Evolutionary conservation across 768 basidiomycete species (phyloP), one percentile per base, ranked within the genome.

Genomic region (Xerocomus spinulosus): DNA sequence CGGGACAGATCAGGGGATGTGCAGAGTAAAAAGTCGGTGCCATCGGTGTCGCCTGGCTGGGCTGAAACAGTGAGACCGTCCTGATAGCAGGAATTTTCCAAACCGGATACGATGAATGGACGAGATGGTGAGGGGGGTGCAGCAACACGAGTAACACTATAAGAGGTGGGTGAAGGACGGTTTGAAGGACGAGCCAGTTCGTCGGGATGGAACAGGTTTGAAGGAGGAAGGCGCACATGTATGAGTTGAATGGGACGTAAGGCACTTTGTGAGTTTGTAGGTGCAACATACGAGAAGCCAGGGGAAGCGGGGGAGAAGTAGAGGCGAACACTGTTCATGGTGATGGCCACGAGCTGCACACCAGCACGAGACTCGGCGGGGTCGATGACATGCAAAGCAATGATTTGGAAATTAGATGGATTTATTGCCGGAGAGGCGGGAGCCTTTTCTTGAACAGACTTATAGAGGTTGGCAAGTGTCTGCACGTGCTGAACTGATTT

Each of bases 201-300:
- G 60, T 87, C 87, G 8, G 87, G 87, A 58, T 90, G 87, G 33
- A 85, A 77, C 25, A 91, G 71, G 64, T 83, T 86, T 34, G 77
- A 68, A 1, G 87, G 88, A 32, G 89, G 86, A 21, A 91, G 71
- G 50, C 92, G 82, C 34, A 95, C 82, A 62, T 94, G 91, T 30
- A 79, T 62, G 28, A 94, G 76, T 54, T 85, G 80, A 30, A 92
- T 72, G 30, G 76, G 67, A 42, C 56, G 72, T 46, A 49, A 60
- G 46, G 52, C 54, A 60, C 60, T 62, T 3, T 59, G 28, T 28
- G 55, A 34, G 35, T 42, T 61, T 15, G 68, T 64, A 17, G 59
- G 61, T 10, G 71, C 61, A 23, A 71, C 68, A 51, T 76, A 79
- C 36, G 76, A 70, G 62, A 81, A 83, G 20, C 71, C 69, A 42